Evolutionary conservation across 2,329 filamentous ascomycete species (phyloP).

Genomic region (Paecilomyces dactylethromorphus): DNA sequence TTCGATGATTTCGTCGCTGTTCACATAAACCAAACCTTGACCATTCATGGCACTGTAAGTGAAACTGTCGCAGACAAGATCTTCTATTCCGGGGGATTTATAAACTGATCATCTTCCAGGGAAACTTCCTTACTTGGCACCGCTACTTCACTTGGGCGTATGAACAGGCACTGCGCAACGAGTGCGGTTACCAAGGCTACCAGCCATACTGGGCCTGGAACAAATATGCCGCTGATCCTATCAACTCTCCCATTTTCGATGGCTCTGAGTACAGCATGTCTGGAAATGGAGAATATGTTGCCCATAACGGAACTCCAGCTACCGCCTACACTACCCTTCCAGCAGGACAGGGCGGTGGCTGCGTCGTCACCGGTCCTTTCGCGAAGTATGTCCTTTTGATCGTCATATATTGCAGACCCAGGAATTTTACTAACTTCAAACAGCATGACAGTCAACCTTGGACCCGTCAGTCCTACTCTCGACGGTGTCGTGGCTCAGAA

Average conservation of each 20-base stretch:
- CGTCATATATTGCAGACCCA: not conserved
- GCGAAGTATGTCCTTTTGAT: slow-evolving; percentile 17
- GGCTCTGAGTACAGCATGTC: slow-evolving; percentile 40
- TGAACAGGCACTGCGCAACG: slow-evolving; percentile 24
- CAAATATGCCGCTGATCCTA: slow-evolving; percentile 27
- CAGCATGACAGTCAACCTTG: slow-evolving; percentile 23
- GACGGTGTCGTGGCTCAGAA: slow-evolving; percentile 8
- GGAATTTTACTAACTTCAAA: not conserved
- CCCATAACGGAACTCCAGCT: slow-evolving; percentile 13
- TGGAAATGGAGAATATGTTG: slow-evolving; percentile 37
- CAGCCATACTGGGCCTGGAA: slow-evolving; percentile 45
- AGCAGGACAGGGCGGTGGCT: slow-evolving; percentile 27
- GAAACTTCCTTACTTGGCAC: slow-evolving; percentile 29
- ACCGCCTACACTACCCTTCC: slow-evolving; percentile 28
- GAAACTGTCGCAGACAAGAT: not conserved
- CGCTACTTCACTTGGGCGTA: slow-evolving; percentile 24
- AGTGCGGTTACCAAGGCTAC: slow-evolving; percentile 34
- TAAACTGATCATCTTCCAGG: slow-evolving; percentile 7
- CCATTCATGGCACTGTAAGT: slow-evolving; percentile 35
- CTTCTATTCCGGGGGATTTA: slow-evolving; percentile 5
- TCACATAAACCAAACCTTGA: slow-evolving; percentile 43
- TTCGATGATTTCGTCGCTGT: slow-evolving; percentile 48
- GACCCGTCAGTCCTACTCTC: slow-evolving; percentile 16
- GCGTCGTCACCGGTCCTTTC: slow-evolving; percentile 27
- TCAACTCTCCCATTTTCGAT: slow-evolving; percentile 43